phyloP scores from a whole-genome alignment of 768 basidiomycete genomes.

The Fibroporia radiculosa region DNA sequence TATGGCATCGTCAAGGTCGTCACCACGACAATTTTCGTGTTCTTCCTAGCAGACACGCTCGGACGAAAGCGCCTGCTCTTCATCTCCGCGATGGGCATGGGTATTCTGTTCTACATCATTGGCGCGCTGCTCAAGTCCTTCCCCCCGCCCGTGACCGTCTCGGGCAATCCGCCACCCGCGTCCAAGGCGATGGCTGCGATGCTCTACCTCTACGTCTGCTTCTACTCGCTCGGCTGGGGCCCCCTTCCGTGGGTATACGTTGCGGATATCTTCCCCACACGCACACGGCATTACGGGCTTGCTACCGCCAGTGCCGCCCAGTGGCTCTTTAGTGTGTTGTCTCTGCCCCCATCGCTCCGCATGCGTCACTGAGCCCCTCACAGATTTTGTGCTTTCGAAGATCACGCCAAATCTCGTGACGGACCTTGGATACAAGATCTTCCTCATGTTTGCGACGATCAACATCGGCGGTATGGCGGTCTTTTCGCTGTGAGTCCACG shows the following conservation, averaged over 20 bases:
- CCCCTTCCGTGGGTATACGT: constrained; percentile 55
- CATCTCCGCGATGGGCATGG: constrained; percentile 75
- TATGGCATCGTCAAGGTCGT: constrained; percentile 64
- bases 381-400: constrained; percentile 69
- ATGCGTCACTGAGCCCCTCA: background rate
- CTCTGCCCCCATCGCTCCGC: background rate
- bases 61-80: constrained; percentile 67
- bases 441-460: constrained; percentile 70
- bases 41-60: constrained; percentile 57
- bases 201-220: constrained; percentile 82
- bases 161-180: constrained; percentile 34
- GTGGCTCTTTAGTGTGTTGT: constrained; percentile 68
- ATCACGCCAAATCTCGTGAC: constrained; percentile 58
- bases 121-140: constrained; percentile 79
- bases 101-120: constrained; percentile 71
- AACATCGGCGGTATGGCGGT: constrained; percentile 63
- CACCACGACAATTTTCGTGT: constrained; percentile 58
- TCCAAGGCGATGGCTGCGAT: constrained; percentile 78
- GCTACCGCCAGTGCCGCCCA: constrained; percentile 70
- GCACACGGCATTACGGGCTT: constrained; percentile 76
- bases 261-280: constrained; percentile 81
- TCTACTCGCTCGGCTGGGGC: constrained; percentile 86
- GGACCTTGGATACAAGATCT: constrained; percentile 63
- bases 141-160: constrained; percentile 40
- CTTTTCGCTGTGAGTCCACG: constrained; percentile 51